Conservation (phyloP, 257 asterid genomes). For the Gynochthodes officinalis region DNA sequence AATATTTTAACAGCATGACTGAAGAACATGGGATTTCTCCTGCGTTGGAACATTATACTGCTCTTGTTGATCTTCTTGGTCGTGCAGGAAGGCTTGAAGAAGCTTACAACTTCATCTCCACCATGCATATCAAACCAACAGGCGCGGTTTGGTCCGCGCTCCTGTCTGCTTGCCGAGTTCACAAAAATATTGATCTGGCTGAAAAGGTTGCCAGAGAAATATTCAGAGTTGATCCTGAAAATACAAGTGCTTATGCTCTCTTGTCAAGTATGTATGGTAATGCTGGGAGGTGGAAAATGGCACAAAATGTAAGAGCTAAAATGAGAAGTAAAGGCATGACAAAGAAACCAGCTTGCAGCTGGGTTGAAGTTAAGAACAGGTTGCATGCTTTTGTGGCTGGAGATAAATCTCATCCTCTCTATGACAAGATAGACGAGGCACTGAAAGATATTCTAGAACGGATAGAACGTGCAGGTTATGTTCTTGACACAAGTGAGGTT, state of each 20-base stretch:
- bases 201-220: slow-evolving; percentile 70
- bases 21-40: slow-evolving; percentile 50
- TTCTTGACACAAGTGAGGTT: slow-evolving; percentile 48
- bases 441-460: slow-evolving; percentile 47
- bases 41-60: slow-evolving; percentile 67
- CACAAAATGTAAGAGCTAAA: slow-evolving; percentile 48
- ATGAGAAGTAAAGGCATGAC: slow-evolving; percentile 64
- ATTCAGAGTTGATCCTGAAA: slow-evolving; percentile 48
- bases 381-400: slow-evolving; percentile 70
- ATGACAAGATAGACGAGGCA: slow-evolving; percentile 37
- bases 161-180: slow-evolving; percentile 84
- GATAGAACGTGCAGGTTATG: slow-evolving; percentile 50
- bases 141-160: slow-evolving; percentile 70
- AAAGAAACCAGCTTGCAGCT: slow-evolving; percentile 71
- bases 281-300: slow-evolving; percentile 78
- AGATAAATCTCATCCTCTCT: slow-evolving; percentile 62
- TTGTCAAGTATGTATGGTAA: slow-evolving; percentile 65
- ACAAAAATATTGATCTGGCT: slow-evolving; percentile 76
- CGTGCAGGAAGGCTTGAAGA: slow-evolving; percentile 80
- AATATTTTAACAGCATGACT: slow-evolving; percentile 56
- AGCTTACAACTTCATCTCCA: slow-evolving; percentile 58
- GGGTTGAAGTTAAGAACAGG: slow-evolving; percentile 69
- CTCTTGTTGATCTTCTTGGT: slow-evolving; percentile 78
- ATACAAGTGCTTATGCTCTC: slow-evolving; percentile 51
- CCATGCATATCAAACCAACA: slow-evolving; percentile 62